phyloP scores from a whole-genome alignment of 805 yeast species.

The Schizosaccharomyces cryophilus region DNA sequence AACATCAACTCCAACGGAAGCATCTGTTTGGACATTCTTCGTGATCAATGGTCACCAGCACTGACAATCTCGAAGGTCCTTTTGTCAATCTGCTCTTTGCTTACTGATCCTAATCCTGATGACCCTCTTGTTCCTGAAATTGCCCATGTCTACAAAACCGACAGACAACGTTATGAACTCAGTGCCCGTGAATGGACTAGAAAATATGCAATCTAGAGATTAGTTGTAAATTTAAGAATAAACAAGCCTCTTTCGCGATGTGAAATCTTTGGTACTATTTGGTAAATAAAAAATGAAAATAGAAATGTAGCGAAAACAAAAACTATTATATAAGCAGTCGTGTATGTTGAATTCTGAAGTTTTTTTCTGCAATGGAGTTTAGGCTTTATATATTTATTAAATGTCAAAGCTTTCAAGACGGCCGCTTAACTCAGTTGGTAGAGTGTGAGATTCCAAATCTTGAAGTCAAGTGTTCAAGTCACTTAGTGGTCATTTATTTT shows the following conservation, averaged over 20 bases:
- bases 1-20: conserved; percentile 89
- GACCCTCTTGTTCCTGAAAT: conserved; percentile 98
- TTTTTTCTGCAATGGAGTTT: no score
- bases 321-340: no score
- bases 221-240: background rate
- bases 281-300: no score
- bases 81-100: conserved; percentile 73
- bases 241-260: background rate
- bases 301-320: no score
- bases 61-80: conserved; percentile 86
- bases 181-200: conserved; percentile 97
- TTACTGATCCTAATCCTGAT: conserved; percentile 50
- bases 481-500: background rate
- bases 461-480: background rate
- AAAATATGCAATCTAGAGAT: conserved; percentile 65
- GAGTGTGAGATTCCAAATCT: background rate
- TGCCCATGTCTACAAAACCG: conserved; percentile 87
- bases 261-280: background rate
- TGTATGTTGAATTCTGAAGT: no score
- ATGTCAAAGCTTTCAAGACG: no score
- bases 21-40: conserved; percentile 85
- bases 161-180: conserved; percentile 79
- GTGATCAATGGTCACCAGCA: conserved; percentile 98
- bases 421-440: background rate
- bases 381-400: no score